A percentile compares a stretch with the other conserved stretches of the same genome.
Conservation (phyloP, 192 early-diverging fungal species). For the Radiomyces spectabilis region DNA sequence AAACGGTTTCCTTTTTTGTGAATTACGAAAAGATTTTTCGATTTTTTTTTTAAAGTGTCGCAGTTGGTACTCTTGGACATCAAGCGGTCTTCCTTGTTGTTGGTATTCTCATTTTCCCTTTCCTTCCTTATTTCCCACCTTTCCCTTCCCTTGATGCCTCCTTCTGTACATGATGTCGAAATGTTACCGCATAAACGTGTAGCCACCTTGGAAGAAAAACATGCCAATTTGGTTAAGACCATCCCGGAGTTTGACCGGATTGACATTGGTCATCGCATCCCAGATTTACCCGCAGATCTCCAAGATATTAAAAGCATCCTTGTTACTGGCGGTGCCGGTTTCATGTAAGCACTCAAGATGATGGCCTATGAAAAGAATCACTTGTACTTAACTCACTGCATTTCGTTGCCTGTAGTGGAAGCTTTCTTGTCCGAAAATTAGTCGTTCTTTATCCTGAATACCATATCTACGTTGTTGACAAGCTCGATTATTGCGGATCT, state of each 20-base stretch:
- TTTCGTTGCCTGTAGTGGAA: constrained; percentile 42
- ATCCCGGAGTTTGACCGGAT: constrained; percentile 26
- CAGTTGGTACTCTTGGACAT: too few species aligned
- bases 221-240: not conserved
- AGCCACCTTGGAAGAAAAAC: too few species aligned
- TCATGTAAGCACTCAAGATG: constrained; percentile 53
- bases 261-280: constrained; percentile 27
- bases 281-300: constrained; percentile 15
- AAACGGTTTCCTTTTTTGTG: too few species aligned
- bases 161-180: not conserved
- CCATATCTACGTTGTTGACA: constrained; percentile 53
- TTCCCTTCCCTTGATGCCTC: not conserved
- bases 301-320: constrained; percentile 51
- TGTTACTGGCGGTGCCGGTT: constrained; percentile 79
- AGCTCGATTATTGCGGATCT: constrained; percentile 71
- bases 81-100: not conserved
- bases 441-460: constrained; percentile 53
- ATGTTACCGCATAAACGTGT: not conserved
- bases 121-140: not conserved
- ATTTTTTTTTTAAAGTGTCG: too few species aligned
- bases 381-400: not conserved
- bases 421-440: constrained; percentile 53
- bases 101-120: not conserved
- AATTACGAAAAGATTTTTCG: too few species aligned
- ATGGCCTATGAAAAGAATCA: not conserved